A percentile compares a stretch with the other conserved stretches of the same genome.
phyloP scores from a whole-genome alignment of 2,329 filamentous ascomycete species.

The Fusarium nisikadoi region DNA sequence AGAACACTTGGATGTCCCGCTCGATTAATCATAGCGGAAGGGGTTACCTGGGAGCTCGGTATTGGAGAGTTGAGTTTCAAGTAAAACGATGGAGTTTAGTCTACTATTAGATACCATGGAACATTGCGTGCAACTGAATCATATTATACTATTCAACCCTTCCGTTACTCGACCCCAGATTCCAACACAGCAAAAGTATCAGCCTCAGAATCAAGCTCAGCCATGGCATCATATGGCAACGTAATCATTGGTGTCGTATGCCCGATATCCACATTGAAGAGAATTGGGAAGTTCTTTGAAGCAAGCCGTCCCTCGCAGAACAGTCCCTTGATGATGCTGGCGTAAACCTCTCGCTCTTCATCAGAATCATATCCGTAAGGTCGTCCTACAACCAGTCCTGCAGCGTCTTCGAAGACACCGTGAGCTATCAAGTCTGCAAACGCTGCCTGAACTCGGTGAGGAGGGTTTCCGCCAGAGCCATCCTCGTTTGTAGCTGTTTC shows the following conservation, averaged over 20 bases:
- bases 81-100: no score
- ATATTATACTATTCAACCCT: no score
- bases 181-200: conserved; percentile 51
- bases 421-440: conserved; percentile 55
- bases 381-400: conserved; percentile 55
- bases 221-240: conserved; percentile 52
- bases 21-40: not conserved
- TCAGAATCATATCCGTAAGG: conserved; percentile 54
- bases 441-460: conserved; percentile 47
- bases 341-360: conserved; percentile 44
- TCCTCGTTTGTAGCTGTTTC: conserved; percentile 53
- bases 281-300: conserved; percentile 51
- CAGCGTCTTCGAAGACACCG: conserved; percentile 54
- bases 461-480: conserved; percentile 19
- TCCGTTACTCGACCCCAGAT: conserved; percentile 22
- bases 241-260: conserved; percentile 57
- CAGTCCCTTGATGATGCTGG: conserved; percentile 45
- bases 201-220: conserved; percentile 51
- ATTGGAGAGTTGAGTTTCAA: not conserved
- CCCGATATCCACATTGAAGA: conserved; percentile 56
- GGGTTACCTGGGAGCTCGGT: not conserved
- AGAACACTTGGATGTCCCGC: accelerated
- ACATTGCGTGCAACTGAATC: accelerated
- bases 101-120: not conserved
- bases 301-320: conserved; percentile 51